These are phyloP conservation scores for Parmales sp. DNA, from an alignment of 108 stramenopile species.

Conservation along the genomic window DNA sequence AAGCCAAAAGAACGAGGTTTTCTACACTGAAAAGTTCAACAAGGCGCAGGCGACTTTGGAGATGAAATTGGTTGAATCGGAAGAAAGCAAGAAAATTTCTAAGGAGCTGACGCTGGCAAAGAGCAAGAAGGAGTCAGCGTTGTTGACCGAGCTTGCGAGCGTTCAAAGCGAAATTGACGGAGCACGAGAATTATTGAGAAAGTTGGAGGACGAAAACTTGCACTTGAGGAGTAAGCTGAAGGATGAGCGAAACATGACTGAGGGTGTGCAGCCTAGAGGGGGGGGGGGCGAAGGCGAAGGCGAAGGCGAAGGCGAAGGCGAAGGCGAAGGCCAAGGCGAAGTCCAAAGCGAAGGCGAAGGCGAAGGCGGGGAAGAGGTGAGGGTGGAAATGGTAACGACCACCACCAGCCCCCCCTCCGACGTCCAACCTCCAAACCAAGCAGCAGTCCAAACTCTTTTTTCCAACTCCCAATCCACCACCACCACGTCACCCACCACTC, in stretches of 20 bases:
- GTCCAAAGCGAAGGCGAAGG: not conserved
- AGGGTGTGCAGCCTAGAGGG: not conserved
- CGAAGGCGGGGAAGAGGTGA: not conserved
- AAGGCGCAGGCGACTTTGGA: not conserved
- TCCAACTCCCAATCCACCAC: too few relatives aligned
- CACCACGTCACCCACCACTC: too few relatives aligned
- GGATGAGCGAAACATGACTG: not conserved
- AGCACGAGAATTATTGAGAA: not conserved
- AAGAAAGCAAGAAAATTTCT: too few relatives aligned
- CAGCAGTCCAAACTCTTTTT: too few relatives aligned
- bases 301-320: not conserved
- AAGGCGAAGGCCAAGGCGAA: not conserved
- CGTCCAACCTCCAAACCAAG: too few relatives aligned
- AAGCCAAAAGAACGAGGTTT: too few relatives aligned
- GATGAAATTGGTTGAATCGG: too few relatives aligned
- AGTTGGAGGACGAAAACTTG: not conserved
- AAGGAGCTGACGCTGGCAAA: not conserved
- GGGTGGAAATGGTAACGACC: too few relatives aligned
- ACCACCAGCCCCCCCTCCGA: too few relatives aligned
- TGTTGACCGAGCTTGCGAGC: not conserved
- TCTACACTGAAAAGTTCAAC: not conserved
- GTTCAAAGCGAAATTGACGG: not conserved
- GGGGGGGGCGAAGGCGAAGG: not conserved
- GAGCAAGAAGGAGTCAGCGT: not conserved
- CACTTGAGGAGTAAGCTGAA: not conserved